Base-by-base conservation (phyloP, 352 stramenopile species). In the Plasmopara viticola region DNA sequence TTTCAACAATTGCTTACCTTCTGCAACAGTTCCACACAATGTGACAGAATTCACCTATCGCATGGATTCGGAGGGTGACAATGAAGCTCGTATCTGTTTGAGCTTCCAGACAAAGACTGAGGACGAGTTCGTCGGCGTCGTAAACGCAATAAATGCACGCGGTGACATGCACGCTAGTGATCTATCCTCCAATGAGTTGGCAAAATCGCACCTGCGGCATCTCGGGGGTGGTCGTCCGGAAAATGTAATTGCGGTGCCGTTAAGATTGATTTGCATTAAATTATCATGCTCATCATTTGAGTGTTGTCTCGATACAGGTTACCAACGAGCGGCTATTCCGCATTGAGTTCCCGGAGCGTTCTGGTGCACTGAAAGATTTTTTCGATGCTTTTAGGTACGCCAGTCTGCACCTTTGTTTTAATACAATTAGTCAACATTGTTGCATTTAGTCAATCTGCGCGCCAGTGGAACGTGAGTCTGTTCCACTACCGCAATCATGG, bases 401-500 rank as follows among this genome's bases (percentile, higher is more conserved):
- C 13, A 50, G 0, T 35, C 25, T 46, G 8, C 20, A n/a, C 17
- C 20, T 45, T 12, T 9, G 33, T 2, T 5, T 10, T 25, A 46
- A 39, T 9, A 14, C 57, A 13, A 55, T 38, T 52, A 13, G 18
- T 41, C 4, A 42, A n/a, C 29, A 41, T 48, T 60, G 25, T 18
- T 33, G 17, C 20, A 14, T 25, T 7, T 49, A 79, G 69, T 39
- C 55, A 72, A 66, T 70, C 70, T 9, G 50, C 59, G 1, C 72
- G 68, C n/a, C 76, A 76, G 31, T 99, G 91, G 91, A 99, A 99
- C 67, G 85, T 98, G 43, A 98, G 89, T 58, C 78, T 99, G 9
- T 99, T 99, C 69, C 96, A 99, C 70, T 99, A 99, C 62, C 80
- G 96, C 53, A 99, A 99, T 69, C 95, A 99, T 62, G 96, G 96